These are phyloP conservation scores for Solanum boliviense DNA, from an alignment of 257 asterid species.

Conservation along the genomic window DNA sequence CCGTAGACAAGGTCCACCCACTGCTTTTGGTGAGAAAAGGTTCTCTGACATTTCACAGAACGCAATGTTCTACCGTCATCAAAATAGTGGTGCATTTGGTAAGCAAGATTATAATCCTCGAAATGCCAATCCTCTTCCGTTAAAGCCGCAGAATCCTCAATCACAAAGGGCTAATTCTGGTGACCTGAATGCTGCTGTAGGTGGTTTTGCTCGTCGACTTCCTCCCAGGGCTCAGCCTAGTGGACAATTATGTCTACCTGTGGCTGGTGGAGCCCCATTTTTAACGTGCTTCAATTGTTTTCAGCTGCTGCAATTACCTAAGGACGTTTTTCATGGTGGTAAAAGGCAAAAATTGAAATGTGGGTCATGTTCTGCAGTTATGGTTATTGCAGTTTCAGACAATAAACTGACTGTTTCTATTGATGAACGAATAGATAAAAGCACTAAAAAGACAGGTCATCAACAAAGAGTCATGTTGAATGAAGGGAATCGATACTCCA, in stretches of 20 bases:
- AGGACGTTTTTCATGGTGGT: constrained; percentile 21
- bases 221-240: constrained; percentile 32
- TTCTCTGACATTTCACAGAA: constrained; percentile 24
- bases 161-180: constrained; percentile 39
- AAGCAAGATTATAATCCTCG: constrained; percentile 21
- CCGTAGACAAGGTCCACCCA: constrained; percentile 14
- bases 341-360: constrained; percentile 45
- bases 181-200: constrained; percentile 46
- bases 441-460: constrained; percentile 11
- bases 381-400: constrained; percentile 26
- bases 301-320: constrained; percentile 57
- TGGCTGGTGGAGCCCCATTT: constrained; percentile 89
- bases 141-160: constrained; percentile 24
- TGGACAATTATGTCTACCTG: constrained; percentile 36
- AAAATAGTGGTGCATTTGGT: constrained; percentile 19
- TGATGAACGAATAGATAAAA: constrained; percentile 22
- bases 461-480: neutral
- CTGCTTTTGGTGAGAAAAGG: constrained; percentile 18
- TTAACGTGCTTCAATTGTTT: constrained; percentile 60
- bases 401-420: constrained; percentile 28
- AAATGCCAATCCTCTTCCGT: constrained; percentile 15
- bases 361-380: constrained; percentile 56
- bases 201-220: constrained; percentile 16
- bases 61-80: constrained; percentile 15
- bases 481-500: constrained; percentile 8